Evolutionary conservation across 2,329 filamentous ascomycete genomes (phyloP), one percentile per base, ranked within the genome.

Genomic region (Fusarium nurragi): DNA sequence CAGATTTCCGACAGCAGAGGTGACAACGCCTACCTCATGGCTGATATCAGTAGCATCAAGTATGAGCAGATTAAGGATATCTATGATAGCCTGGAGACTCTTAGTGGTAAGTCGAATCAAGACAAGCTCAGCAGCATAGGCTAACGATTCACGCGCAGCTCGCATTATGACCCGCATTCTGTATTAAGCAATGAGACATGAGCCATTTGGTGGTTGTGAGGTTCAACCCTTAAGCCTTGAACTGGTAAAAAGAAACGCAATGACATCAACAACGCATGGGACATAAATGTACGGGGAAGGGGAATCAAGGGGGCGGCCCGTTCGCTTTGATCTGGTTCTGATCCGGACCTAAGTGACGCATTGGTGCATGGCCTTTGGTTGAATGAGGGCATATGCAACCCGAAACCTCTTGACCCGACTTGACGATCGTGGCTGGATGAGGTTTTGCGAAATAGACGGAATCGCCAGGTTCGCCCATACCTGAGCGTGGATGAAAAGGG

Each of bases 1-100:
- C 95, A 99, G 80, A 98, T 96, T 83, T 95, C 92, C 47, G 95
- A 98, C 77, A 97, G 91, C 79, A 90, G 90, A 81, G 94, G 93
- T 70, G 94, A 98, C 84, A 86, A 95, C 67, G 95, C 95, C 19
- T 99, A 99, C 77, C 83, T 99, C 64, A 97, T 99, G 94, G 95
- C 95, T 9, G 95, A 99, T 81, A 91, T 99, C 72, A 97, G 93
- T 80, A 88, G 91, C 64, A 93, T 98, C 70, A 88, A 90, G 73
- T 85, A 87, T 47, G 84, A 83, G 37, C 90, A 97, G 73, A 93
- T 98, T 76, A 94, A 92, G 79, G 89, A 93, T 60, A 88, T 99
- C 52, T 93, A 90, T 69, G 90, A 94, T 69, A 89, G 85, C 72
- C 83, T 99, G 36, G 93, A 98, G 77, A 86, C 85, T 58, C 84